phyloP scores from a whole-genome alignment of 495 filamentous ascomycete genomes.

The Daldinia bambusicola region DNA sequence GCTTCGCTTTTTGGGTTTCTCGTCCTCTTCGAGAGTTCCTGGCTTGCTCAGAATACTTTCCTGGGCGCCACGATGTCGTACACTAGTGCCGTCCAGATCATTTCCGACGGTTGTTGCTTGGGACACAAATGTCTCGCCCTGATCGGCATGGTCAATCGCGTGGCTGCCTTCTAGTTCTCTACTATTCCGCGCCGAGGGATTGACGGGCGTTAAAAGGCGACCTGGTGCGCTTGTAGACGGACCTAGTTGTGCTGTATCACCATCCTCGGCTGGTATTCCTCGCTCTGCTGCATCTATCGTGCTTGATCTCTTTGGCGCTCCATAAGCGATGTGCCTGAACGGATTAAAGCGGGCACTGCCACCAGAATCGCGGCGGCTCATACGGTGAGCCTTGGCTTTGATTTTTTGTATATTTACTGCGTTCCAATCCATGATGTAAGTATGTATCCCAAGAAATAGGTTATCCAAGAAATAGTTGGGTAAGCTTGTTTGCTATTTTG shows the following conservation, averaged over 20 bases:
- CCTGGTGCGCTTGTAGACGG: slow-evolving; percentile 42
- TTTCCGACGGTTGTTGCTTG: slow-evolving; percentile 42
- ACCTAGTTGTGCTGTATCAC: slow-evolving; percentile 22
- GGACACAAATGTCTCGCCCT: slow-evolving; percentile 39
- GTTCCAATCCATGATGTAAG: slow-evolving; percentile 47
- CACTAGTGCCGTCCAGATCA: slow-evolving; percentile 12
- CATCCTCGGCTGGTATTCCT: slow-evolving; percentile 20
- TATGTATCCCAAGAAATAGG: slow-evolving; percentile 14
- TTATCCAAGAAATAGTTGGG: neutral
- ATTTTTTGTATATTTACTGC: slow-evolving; percentile 52
- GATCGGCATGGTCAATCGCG: slow-evolving; percentile 14
- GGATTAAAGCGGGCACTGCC: slow-evolving; percentile 48
- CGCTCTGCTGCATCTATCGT: slow-evolving; percentile 43
- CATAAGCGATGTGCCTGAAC: slow-evolving; percentile 48
- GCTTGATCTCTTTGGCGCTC: slow-evolving; percentile 35
- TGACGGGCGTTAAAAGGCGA: slow-evolving; percentile 32
- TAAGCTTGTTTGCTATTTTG: neutral
- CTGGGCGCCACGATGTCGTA: slow-evolving; percentile 30
- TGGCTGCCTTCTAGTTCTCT: slow-evolving; percentile 30
- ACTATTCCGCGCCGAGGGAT: slow-evolving; percentile 34
- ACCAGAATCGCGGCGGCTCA: slow-evolving; percentile 45
- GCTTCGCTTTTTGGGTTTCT: slow-evolving; percentile 51
- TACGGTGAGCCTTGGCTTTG: slow-evolving; percentile 47
- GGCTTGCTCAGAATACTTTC: slow-evolving; percentile 6
- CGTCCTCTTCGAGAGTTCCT: slow-evolving; percentile 34